Evolutionary conservation across 106 monocot species (phyloP).

Genomic region (Posidonia australis): DNA sequence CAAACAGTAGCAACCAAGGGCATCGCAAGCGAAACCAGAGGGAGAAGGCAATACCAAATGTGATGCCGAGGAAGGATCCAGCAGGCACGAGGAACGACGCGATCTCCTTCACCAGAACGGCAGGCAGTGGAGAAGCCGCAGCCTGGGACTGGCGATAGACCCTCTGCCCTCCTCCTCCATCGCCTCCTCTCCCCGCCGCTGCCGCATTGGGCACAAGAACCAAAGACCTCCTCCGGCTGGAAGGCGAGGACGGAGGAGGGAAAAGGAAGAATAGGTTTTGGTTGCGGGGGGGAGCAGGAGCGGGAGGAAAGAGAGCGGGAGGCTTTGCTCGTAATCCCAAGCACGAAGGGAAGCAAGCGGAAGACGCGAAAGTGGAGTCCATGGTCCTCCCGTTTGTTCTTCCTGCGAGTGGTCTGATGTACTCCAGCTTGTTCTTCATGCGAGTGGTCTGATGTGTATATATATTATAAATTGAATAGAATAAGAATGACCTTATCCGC

Average conservation of each 20-base stretch:
- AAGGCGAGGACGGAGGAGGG: not conserved
- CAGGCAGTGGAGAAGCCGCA: constrained; percentile 2
- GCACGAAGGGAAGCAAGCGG: too few relatives aligned
- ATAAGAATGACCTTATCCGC: too few relatives aligned
- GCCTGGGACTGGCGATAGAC: constrained; percentile 35
- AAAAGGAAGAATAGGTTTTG: not conserved
- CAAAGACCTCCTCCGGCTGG: not conserved
- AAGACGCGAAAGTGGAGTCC: too few relatives aligned
- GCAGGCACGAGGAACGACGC: constrained; percentile 42
- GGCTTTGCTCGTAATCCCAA: too few relatives aligned
- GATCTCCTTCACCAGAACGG: constrained; percentile 37
- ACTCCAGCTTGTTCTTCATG: too few relatives aligned
- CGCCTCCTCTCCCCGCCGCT: constrained; percentile 16
- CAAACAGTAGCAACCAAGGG: too few relatives aligned
- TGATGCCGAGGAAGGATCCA: constrained; percentile 51
- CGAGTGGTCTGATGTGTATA: too few relatives aligned
- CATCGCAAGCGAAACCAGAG: not conserved
- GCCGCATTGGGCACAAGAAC: constrained; percentile 25
- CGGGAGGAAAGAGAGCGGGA: too few relatives aligned
- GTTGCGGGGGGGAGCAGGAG: not conserved
- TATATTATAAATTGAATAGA: too few relatives aligned
- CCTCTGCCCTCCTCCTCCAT: constrained; percentile 22
- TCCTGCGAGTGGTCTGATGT: too few relatives aligned
- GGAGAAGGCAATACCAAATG: constrained; percentile 39
- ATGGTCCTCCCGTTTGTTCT: too few relatives aligned